Percentiles rank a stretch among this genome's conserved stretches.
Conservation (phyloP, 73 alveolate genomes). For the Paramecium caudatum region DNA sequence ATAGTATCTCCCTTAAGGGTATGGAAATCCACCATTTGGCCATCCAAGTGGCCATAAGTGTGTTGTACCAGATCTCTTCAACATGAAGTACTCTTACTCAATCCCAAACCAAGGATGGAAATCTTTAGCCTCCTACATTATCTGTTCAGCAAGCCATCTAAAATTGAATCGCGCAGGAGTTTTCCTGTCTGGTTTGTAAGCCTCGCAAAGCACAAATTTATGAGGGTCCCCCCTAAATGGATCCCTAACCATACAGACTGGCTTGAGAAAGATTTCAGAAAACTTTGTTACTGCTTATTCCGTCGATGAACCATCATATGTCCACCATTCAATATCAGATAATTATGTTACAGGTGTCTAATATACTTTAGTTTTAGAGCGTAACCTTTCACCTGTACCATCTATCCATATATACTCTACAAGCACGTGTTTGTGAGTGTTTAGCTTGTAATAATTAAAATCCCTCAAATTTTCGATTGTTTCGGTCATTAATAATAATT, state of each 20-base stretch:
- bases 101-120: conserved; percentile 95
- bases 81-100: conserved; percentile 94
- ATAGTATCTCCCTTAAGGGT: conserved; percentile 95
- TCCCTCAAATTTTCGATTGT: conserved; percentile 63
- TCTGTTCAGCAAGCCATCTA: conserved; percentile 80
- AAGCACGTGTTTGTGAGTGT: conserved; percentile 44
- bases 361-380: conserved; percentile 87
- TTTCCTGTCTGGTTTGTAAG: conserved; percentile 85
- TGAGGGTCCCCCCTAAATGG: conserved; percentile 91
- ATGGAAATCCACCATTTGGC: conserved; percentile 91
- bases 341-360: conserved; percentile 54
- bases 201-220: conserved; percentile 89
- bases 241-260: conserved; percentile 88
- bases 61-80: conserved; percentile 79
- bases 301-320: conserved; percentile 95
- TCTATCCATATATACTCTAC: conserved; percentile 92
- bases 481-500: conserved; percentile 18
- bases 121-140: conserved; percentile 77
- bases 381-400: conserved; percentile 83
- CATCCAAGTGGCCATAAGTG: conserved; percentile 84
- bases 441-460: conserved; percentile 64
- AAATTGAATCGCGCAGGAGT: conserved; percentile 93
- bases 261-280: conserved; percentile 92
- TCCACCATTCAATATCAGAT: conserved; percentile 92
- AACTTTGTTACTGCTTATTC: conserved; percentile 89